Base-by-base conservation (phyloP, 208 protist genomes). In the Acanthamoeba triangularis region DNA sequence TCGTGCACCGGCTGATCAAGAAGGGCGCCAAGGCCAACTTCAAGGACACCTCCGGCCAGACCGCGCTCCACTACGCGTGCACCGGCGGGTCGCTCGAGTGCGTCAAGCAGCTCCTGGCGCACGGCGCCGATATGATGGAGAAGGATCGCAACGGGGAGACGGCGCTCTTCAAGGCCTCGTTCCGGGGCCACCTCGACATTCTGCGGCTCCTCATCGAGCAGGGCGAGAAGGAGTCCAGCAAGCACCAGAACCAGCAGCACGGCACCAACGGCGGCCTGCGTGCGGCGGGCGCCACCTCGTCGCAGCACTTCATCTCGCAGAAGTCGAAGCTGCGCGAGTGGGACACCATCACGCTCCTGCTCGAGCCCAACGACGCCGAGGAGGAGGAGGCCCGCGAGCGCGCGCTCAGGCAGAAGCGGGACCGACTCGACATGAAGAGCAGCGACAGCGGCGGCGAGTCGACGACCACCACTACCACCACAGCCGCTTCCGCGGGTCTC, bases 121-220 rank as follows among this genome's bases (percentile, higher is more conserved):
- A 44, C 69, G 90, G 90, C 33, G 65, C 90, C 11, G 49, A 84
- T 44, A 56, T 84, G 4, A 47, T 28, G 30, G 90, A 67, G 52
- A 78, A 94, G 90, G 90, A 94, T 47, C 33, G 90, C 28, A 69
- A 93, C 41, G 88, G 88, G 7, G 88, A 93, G 65, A 93, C 88
- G 37, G 63, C 88, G 5, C 88, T 93, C 3, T 93, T 78, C 61
- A 93, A 93, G 49, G 88, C 88, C 13, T 67, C 88, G 37, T 59
- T 93, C 65, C 35, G 63, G 14, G 88, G 88, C 13, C 88, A 93
- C 49, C 30, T 93, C 37, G 88, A 93, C 65, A 76, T 93, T 10
- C 88, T 93, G 6, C 56, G 65, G 5, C 63, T 93, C 11, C 41
- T 93, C 23, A 69, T 93, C 63, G 88, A 93, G 30, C 35, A 30